Percentiles rank a stretch among this genome's conserved stretches.
phyloP scores from a whole-genome alignment of 2,329 filamentous ascomycete genomes.

The Cordyceps sp. region DNA sequence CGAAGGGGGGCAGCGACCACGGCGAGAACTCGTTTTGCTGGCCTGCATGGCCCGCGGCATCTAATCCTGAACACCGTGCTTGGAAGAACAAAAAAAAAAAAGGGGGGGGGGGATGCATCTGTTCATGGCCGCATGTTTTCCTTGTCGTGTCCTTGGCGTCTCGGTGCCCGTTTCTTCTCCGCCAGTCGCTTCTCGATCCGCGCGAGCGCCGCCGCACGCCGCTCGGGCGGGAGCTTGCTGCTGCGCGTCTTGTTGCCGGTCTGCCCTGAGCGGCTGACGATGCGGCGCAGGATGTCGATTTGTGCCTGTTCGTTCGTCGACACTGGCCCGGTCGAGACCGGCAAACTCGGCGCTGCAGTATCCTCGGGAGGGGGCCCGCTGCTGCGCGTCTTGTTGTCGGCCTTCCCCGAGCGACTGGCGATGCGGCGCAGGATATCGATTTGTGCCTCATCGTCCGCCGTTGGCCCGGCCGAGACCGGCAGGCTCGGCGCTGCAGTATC shows the following conservation, averaged over 20 bases:
- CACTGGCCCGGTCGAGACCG: slow-evolving; percentile 35
- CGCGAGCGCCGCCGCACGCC: slow-evolving; percentile 36
- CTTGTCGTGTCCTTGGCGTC: slow-evolving; percentile 22
- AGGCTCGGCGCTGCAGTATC: slow-evolving; percentile 36
- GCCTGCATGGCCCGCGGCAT: not conserved
- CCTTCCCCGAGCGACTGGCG: too few relatives aligned
- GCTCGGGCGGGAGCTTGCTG: slow-evolving; percentile 28
- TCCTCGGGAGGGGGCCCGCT: slow-evolving; percentile 31
- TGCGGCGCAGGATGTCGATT: too few relatives aligned
- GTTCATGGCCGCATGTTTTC: slow-evolving; percentile 30
- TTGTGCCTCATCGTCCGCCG: slow-evolving; percentile 28
- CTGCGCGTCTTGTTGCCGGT: slow-evolving; percentile 12
- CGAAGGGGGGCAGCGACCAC: too few relatives aligned
- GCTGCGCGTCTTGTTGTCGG: slow-evolving; percentile 12
- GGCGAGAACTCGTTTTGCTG: not conserved
- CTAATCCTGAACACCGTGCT: slow-evolving; percentile 8
- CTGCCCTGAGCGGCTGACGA: too few relatives aligned
- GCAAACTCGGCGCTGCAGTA: slow-evolving; percentile 34
- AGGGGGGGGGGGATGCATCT: not conserved
- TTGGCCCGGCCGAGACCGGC: slow-evolving; percentile 34
- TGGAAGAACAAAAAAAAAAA: not conserved
- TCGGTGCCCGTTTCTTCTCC: slow-evolving; percentile 26
- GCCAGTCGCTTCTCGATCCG: slow-evolving; percentile 35
- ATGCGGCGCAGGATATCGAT: too few relatives aligned
- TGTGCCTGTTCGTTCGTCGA: slow-evolving; percentile 28